Conservation (phyloP, 345 rosid species). For the Erysimum cheiranthoides region DNA sequence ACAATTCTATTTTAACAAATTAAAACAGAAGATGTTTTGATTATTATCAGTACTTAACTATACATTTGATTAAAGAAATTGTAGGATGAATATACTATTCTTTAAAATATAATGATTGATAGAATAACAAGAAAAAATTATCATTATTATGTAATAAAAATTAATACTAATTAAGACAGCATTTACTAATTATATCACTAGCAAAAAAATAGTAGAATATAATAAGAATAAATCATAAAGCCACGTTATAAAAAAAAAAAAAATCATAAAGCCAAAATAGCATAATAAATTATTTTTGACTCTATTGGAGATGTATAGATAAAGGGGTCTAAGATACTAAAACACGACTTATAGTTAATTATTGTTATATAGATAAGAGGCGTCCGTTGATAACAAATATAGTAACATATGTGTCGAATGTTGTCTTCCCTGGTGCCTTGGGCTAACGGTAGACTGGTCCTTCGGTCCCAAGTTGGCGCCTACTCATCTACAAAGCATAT, state of each 20-base stretch:
- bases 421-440: background rate
- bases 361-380: background rate
- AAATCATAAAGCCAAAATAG: background rate
- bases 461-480: constrained; percentile 18
- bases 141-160: background rate
- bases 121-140: background rate
- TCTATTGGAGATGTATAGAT: background rate
- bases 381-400: background rate
- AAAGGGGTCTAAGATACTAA: background rate
- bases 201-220: background rate
- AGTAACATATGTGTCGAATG: constrained; percentile 7
- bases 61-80: background rate
- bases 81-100: background rate
- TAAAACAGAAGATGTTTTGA: background rate
- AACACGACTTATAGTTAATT: background rate
- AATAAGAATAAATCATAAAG: background rate
- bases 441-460: background rate
- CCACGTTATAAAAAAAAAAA: too few species aligned
- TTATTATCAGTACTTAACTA: background rate
- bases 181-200: background rate
- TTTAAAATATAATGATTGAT: background rate
- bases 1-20: background rate
- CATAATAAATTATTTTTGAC: background rate
- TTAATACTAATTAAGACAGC: background rate
- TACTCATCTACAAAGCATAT: background rate